These are phyloP conservation scores for Stipa capillata DNA, from an alignment of 176 grass and related monocot genomes.

Conservation along the genomic window DNA sequence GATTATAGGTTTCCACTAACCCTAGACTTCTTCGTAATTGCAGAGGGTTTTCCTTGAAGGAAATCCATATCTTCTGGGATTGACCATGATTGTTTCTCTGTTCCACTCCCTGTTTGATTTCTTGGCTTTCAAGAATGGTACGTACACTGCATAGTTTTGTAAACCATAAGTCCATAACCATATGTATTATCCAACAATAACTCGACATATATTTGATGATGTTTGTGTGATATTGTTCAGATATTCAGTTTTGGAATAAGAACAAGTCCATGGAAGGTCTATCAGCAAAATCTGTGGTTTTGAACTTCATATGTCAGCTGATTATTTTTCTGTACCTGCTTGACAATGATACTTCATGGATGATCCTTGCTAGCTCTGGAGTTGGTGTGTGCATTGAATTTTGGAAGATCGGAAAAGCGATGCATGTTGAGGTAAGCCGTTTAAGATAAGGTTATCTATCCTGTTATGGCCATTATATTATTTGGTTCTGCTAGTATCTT, in stretches of 20 bases:
- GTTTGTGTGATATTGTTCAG: slow-evolving; percentile 30
- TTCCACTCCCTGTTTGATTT: slow-evolving; percentile 98
- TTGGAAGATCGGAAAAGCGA: slow-evolving; percentile 99
- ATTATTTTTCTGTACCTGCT: slow-evolving; percentile 92
- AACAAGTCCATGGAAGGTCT: slow-evolving; percentile 99
- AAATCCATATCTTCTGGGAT: slow-evolving; percentile 76
- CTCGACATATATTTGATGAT: not conserved
- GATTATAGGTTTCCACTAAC: not conserved
- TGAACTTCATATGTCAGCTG: slow-evolving; percentile 90
- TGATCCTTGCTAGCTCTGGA: slow-evolving; percentile 96
- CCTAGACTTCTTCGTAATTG: slow-evolving; percentile 13
- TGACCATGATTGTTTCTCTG: slow-evolving; percentile 86
- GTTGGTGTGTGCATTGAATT: slow-evolving; percentile 98
- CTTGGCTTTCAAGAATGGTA: slow-evolving; percentile 99
- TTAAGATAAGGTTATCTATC: not conserved
- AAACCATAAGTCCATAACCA: not conserved
- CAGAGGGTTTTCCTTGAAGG: slow-evolving; percentile 99
- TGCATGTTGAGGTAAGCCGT: slow-evolving; percentile 84
- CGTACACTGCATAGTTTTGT: not conserved
- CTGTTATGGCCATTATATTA: not conserved
- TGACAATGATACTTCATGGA: slow-evolving; percentile 99
- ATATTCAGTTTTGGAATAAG: slow-evolving; percentile 99
- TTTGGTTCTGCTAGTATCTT: not conserved
- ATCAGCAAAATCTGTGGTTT: slow-evolving; percentile 96
- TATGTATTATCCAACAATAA: not conserved